Conservation (phyloP, 768 basidiomycete genomes). For the Auricularia auricula-judae region DNA sequence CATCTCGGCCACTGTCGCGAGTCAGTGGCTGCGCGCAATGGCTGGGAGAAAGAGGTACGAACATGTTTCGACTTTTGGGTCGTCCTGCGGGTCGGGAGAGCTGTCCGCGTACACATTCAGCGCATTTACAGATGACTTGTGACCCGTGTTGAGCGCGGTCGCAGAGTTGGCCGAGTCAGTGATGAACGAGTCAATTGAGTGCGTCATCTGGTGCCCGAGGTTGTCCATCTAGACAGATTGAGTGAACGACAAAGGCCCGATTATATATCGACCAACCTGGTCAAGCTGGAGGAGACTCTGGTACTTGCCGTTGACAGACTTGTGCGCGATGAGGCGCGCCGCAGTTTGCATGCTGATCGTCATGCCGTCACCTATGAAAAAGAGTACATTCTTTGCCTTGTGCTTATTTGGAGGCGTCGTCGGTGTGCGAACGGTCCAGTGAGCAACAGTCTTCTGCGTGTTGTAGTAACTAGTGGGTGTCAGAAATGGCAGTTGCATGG, state of each 20-base stretch:
- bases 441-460: slow-evolving; percentile 18
- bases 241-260: neutral
- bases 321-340: slow-evolving; percentile 27
- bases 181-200: slow-evolving; percentile 20
- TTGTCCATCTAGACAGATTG: neutral
- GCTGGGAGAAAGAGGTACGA: neutral
- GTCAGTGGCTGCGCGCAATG: neutral
- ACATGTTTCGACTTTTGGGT: slow-evolving; percentile 23
- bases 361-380: slow-evolving; percentile 23
- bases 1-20: slow-evolving; percentile 17
- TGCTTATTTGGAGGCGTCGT: slow-evolving; percentile 12
- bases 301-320: slow-evolving; percentile 26
- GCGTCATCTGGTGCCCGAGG: slow-evolving; percentile 24
- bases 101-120: slow-evolving; percentile 22
- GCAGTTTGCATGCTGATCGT: slow-evolving; percentile 21
- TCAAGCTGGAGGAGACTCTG: slow-evolving; percentile 16
- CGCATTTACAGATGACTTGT: slow-evolving; percentile 25
- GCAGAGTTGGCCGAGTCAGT: slow-evolving; percentile 29
- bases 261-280: slow-evolving; percentile 8
- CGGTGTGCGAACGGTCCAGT: slow-evolving; percentile 18
- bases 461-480: slow-evolving; percentile 21
- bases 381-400: slow-evolving; percentile 25
- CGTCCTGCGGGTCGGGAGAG: slow-evolving; percentile 16
- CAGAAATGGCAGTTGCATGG: neutral
- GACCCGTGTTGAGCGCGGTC: slow-evolving; percentile 23